phyloP scores from a whole-genome alignment of 208 protist species.

The Trichomonas tenax region DNA sequence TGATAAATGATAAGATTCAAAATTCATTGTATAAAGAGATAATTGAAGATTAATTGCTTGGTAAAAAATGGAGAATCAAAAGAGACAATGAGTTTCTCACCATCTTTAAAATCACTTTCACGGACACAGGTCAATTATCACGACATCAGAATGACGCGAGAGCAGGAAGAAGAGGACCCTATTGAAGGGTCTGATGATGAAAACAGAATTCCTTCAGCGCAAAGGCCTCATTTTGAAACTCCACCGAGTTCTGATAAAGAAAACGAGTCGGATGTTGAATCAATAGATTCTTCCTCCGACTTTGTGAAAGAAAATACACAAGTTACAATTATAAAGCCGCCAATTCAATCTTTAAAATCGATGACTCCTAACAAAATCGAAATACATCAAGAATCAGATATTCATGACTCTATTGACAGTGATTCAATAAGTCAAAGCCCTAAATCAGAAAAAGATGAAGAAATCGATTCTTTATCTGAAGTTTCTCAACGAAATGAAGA shows the following conservation, averaged over 20 bases:
- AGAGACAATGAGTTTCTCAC: neutral
- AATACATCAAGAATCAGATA: neutral
- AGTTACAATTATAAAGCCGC: neutral
- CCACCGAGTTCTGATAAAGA: neutral
- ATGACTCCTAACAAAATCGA: neutral
- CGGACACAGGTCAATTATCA: neutral
- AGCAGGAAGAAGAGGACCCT: neutral
- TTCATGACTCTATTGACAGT: neutral
- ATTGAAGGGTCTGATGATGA: neutral
- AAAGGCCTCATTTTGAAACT: neutral
- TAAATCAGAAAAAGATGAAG: neutral
- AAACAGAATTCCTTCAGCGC: neutral
- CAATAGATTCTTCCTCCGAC: neutral
- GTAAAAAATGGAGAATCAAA: neutral
- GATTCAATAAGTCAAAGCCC: neutral
- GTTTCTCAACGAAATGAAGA: neutral
- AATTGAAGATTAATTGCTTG: too few species aligned
- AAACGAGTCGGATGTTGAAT: neutral
- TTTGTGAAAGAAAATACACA: neutral
- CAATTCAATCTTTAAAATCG: neutral
- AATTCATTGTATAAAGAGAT: too few species aligned
- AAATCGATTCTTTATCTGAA: neutral
- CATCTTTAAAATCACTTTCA: neutral
- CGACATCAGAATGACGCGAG: neutral
- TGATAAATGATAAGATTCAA: too few species aligned